Conservation (phyloP, 805 yeast genomes). For the Sporopachydermia quercuum region DNA sequence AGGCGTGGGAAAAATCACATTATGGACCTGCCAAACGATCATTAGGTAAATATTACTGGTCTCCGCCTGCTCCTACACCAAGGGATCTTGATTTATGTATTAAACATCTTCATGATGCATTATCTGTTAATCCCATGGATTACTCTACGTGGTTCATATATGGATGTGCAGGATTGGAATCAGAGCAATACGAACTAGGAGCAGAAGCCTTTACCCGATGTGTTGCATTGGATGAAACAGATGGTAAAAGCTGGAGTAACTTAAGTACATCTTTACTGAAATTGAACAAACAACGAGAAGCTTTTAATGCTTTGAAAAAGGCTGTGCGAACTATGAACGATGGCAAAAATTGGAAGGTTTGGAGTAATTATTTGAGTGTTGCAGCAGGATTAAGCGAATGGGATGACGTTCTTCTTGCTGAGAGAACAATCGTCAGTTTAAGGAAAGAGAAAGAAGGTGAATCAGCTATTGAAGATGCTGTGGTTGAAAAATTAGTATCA, state of each 20-base stretch:
- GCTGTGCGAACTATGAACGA: constrained; percentile 58
- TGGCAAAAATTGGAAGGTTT: constrained; percentile 72
- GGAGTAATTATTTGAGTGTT: constrained; percentile 75
- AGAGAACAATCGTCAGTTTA: constrained; percentile 43
- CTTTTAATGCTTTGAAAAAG: constrained; percentile 69
- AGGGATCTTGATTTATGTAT: constrained; percentile 42
- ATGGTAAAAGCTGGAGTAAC: constrained; percentile 81
- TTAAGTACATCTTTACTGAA: constrained; percentile 66
- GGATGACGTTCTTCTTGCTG: constrained; percentile 73
- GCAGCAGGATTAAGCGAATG: constrained; percentile 76
- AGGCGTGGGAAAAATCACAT: constrained; percentile 76
- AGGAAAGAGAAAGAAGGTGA: constrained; percentile 46
- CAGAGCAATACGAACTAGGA: constrained; percentile 55
- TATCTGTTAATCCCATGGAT: constrained; percentile 56
- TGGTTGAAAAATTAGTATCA: constrained; percentile 60
- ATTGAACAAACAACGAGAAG: constrained; percentile 53
- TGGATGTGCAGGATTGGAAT: constrained; percentile 79
- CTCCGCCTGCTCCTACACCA: constrained; percentile 39
- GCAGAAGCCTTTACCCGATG: constrained; percentile 89
- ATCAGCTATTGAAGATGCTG: constrained; percentile 54
- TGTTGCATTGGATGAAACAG: constrained; percentile 70
- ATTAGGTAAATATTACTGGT: constrained; percentile 55
- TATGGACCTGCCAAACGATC: constrained; percentile 81
- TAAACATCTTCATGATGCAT: constrained; percentile 57
- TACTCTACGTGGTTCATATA: constrained; percentile 83